Base-by-base conservation (phyloP, 495 filamentous ascomycete genomes). In the Daldinia vernicosa region DNA sequence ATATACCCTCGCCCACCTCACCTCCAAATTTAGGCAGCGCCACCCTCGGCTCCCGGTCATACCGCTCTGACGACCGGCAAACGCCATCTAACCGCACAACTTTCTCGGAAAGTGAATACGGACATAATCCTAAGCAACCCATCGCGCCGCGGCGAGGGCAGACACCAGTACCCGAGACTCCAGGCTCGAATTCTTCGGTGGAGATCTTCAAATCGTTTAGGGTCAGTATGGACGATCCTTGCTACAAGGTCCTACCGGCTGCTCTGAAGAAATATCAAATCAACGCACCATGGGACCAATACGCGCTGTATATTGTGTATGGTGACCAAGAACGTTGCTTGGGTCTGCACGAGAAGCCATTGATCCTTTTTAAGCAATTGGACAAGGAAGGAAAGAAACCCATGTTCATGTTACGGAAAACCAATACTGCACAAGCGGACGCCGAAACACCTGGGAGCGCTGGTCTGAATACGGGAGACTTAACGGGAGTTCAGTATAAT, bases 151-250 rank as follows among this genome's bases (percentile, higher is more conserved):
- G 85, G 22, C 77, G 84, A 15, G 79, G 82, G 60, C 84, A 83
- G 74, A 88, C 84, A 3, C 85, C 82, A 11, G 85, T 82, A 4
- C 83, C 80, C 8, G 82, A 85, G 65, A 86, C 82, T 6, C 86
- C 83, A 5, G 77, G 81, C 54, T 75, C 78, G 7, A 81, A 80
- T 69, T 82, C 81, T 19, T 85, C 84, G 39, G 93, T 95, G 62
- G 95, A 99, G 74, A 98, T 99, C 59, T 98, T 98, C 88, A 98
- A 98, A 78, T 94, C 91, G 6, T 99, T 99, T 84, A 89, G 95
- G 28, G 95, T 99, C 67, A 93, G 91, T 70, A 94, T 97, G 89
- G 95, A 99, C 66, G 95, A 98, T 72, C 95, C 95, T 0, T 99
- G 95, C 83, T 89, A 97, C 81, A 98, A 97, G 76, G 95, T 99